Conservation (phyloP, 805 yeast species). For the Wickerhamiella azymoides region DNA sequence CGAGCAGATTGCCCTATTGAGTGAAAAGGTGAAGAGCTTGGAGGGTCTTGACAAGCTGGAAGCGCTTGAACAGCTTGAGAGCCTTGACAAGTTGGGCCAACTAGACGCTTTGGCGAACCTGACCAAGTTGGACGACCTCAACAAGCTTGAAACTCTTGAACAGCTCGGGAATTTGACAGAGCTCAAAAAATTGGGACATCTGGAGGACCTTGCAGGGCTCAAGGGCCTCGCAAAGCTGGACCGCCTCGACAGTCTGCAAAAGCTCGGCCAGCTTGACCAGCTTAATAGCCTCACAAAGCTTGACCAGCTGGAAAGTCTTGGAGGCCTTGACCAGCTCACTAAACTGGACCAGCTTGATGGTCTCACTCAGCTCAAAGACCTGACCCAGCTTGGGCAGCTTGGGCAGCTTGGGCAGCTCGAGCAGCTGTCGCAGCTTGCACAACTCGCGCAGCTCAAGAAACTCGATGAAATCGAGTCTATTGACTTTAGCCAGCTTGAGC, state of each 20-base stretch:
- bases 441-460: background rate
- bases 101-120: conserved; percentile 6
- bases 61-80: background rate
- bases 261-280: background rate
- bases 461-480: background rate
- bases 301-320: background rate
- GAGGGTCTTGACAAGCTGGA: conserved; percentile 8
- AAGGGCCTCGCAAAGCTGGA: conserved; percentile 6
- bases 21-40: background rate
- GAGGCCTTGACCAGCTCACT: background rate
- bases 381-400: background rate
- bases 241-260: conserved; percentile 10
- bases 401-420: background rate
- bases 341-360: background rate
- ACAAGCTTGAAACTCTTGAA: conserved; percentile 7
- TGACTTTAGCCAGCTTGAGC: conserved; percentile 16
- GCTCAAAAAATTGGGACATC: conserved; percentile 3
- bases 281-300: background rate
- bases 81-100: conserved; percentile 5
- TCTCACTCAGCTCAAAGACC: background rate
- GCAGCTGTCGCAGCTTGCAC: conserved; percentile 8
- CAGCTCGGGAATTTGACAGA: too few species aligned
- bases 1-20: background rate
- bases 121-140: background rate
- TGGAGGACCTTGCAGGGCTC: conserved; percentile 8